Base-by-base conservation (phyloP, 306 rosid genomes). In the Citrullus colocynthis region DNA sequence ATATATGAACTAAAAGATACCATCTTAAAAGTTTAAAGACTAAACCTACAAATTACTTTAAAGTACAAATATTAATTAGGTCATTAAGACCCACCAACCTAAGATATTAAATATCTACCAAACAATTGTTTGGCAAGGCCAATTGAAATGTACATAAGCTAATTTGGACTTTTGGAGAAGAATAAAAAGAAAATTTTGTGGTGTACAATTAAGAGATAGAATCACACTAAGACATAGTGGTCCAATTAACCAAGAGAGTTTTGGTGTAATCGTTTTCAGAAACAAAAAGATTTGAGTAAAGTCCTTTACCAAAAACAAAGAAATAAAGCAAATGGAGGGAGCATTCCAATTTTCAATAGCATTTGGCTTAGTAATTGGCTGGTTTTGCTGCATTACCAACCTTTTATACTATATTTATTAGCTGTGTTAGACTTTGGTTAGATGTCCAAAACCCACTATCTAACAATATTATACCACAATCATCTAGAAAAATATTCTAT, bases 181-280 rank as follows among this genome's bases (percentile, higher is more conserved):
- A 56, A 3, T 2, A 62, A 7, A 65, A 66, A 66, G 17, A 10
- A 66, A 66, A 66, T 1, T 7, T 72, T 42, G 76, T 48, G 76
- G 76, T 72, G 59, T 16, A 48, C 41, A 45, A 71, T 48, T 24
- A 71, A 21, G 37, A 48, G 58, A 42, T 42, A 21, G 36, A 67
- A 42, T 34, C 52, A 67, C 74, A 69, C 11, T n/a, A 66, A 4
- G 10, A 42, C 7, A 12, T 6, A 11, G 75, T 21, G 56, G 18
- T 44, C 75, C 56, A 69, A 24, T 66, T n/a, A 66, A 66, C 52
- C 20, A 37, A 42, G 52, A 30, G 41, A 18, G 52, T 39, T n/a
- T 66, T 9, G 73, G 28, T 66, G 74, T 66, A 66, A 66, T 66
- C 3, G 74, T 66, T 66, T 66, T 41, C 74, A 66, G 74, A 39